Conservation (phyloP, 441 rosid species). For the Metrosideros polymorpha region DNA sequence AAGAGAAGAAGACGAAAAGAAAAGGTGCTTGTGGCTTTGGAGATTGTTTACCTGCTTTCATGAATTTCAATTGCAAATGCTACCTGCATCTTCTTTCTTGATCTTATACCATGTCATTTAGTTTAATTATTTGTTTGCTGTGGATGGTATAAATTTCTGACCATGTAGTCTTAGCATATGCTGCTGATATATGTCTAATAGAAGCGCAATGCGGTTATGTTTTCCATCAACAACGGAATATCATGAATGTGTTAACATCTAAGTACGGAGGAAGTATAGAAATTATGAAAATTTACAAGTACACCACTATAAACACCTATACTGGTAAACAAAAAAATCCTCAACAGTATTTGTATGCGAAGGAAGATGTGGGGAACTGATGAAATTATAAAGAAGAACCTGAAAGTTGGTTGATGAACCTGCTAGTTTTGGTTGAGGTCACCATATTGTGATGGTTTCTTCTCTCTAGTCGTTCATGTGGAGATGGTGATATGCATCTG, state of each 20-base stretch:
- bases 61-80: not conserved
- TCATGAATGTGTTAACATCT: not conserved
- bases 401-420: not conserved
- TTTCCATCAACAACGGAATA: not conserved
- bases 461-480: not conserved
- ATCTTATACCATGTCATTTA: not conserved
- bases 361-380: not conserved
- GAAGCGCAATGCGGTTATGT: not conserved
- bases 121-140: not conserved
- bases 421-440: not conserved
- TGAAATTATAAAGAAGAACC: not conserved
- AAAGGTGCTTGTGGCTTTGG: not conserved
- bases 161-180: not conserved
- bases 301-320: not conserved
- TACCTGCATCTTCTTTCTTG: not conserved
- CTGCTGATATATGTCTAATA: not conserved
- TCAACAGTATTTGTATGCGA: not conserved
- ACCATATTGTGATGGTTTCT: not conserved
- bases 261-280: not conserved
- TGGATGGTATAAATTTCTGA: not conserved
- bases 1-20: slow-evolving; percentile 12
- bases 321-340: not conserved
- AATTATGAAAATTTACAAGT: not conserved
- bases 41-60: not conserved
- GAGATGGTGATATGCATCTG: not conserved